These are phyloP conservation scores for Sutorius eximius DNA, from an alignment of 1,284 basidiomycete genomes.

Conservation along the genomic window DNA sequence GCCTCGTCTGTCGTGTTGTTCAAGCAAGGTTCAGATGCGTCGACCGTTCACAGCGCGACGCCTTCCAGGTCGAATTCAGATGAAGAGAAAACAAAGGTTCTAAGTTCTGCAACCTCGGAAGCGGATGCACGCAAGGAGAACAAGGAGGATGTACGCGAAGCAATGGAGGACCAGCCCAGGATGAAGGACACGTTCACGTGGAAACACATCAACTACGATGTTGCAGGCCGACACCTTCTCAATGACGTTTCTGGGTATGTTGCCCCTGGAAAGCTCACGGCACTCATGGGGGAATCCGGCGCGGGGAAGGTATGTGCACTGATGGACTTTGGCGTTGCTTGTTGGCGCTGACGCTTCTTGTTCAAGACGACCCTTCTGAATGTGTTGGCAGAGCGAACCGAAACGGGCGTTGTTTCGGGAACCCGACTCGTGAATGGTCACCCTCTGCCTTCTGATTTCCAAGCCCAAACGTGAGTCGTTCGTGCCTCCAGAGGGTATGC, in stretches of 20 bases:
- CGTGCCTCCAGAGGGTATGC: neutral
- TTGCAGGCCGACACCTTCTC: constrained; percentile 61
- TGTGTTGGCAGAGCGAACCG: constrained; percentile 78
- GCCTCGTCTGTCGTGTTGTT: constrained; percentile 40
- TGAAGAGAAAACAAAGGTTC: constrained; percentile 33
- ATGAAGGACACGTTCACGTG: constrained; percentile 55
- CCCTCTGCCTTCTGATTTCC: constrained; percentile 71
- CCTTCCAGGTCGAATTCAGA: neutral
- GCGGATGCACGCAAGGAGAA: constrained; percentile 7
- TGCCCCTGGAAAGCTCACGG: constrained; percentile 76
- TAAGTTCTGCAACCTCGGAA: constrained; percentile 33
- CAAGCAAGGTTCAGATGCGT: constrained; percentile 41
- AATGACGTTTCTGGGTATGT: constrained; percentile 85
- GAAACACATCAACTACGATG: constrained; percentile 61
- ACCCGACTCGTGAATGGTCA: constrained; percentile 79
- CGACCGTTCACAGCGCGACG: constrained; percentile 5
- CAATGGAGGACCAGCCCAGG: constrained; percentile 18
- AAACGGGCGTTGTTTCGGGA: constrained; percentile 79
- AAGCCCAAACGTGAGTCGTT: constrained; percentile 55
- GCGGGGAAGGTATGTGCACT: constrained; percentile 61
- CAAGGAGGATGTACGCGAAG: constrained; percentile 9
- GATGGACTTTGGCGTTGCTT: constrained; percentile 8
- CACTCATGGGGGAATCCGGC: constrained; percentile 80
- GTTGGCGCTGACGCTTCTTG: constrained; percentile 20
- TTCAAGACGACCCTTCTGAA: constrained; percentile 77